Evolutionary conservation across 306 rosid species (phyloP).

Genomic region (Fragaria ananassa): DNA sequence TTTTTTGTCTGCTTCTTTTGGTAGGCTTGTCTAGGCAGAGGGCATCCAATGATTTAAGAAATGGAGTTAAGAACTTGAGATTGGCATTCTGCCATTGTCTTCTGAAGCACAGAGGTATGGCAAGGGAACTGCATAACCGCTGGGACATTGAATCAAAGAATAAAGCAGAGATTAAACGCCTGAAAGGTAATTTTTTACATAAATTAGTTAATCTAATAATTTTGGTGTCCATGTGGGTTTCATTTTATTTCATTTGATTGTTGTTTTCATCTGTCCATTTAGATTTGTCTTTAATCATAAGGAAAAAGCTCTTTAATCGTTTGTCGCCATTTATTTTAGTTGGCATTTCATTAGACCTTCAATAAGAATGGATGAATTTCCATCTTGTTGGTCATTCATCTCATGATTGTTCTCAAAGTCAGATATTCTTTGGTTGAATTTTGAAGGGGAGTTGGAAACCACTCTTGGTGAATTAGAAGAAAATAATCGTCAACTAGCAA

Average conservation of each 20-base stretch:
- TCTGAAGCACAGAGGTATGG: constrained; percentile 58
- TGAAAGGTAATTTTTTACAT: constrained; percentile 48
- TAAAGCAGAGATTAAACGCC: constrained; percentile 51
- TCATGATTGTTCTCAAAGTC: constrained; percentile 20
- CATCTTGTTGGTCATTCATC: background rate
- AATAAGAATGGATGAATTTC: background rate
- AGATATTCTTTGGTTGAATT: constrained; percentile 33
- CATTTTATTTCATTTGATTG: background rate
- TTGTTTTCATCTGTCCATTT: background rate
- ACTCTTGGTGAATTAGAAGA: constrained; percentile 63
- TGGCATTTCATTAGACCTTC: background rate
- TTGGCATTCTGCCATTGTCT: constrained; percentile 50
- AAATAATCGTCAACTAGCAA: constrained; percentile 59
- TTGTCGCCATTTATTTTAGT: background rate
- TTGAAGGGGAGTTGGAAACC: constrained; percentile 68
- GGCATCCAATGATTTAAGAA: constrained; percentile 37
- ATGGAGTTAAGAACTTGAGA: constrained; percentile 62
- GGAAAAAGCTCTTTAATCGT: background rate
- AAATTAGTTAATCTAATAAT: background rate
- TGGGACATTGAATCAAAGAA: constrained; percentile 60
- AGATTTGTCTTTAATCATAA: background rate
- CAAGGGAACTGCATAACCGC: constrained; percentile 56
- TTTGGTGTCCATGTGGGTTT: background rate
- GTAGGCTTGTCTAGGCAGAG: constrained; percentile 55
- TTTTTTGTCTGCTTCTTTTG: constrained; percentile 35